Evolutionary conservation across 768 basidiomycete genomes (phyloP), one percentile per base, ranked within the genome.

Genomic region (Candolleomyces efflorescens): DNA sequence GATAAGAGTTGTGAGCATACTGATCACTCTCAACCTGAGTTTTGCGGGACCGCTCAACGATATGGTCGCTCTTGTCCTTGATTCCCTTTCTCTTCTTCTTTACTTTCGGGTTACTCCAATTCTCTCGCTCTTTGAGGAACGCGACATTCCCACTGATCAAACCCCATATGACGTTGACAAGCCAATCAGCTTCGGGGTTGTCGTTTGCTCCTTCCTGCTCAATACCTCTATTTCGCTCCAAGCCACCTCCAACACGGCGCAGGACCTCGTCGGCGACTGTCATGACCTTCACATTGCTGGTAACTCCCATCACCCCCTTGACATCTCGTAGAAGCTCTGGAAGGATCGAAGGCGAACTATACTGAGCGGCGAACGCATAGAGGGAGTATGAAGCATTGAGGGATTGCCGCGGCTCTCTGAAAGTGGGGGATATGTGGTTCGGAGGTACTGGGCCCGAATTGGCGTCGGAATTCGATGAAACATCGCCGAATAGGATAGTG

Each of bases 61-160:
- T 83, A 22, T 78, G 83, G 61, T 88, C 82, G 24, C 79, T 77
- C 58, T 78, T 85, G 45, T 62, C 63, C 53, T 67, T 74, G 15
- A 64, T 63, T 64, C 70, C 78, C 60, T 63, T 68, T 18, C 45
- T 53, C 60, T 79, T 86, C 59, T 79, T 86, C 47, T 63, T 64
- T 15, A 18, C 36, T 53, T 68, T 74, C 17, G 64, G 63, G 64
- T 71, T 78, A 59, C 63, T 68, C 24, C 72, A 73, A 51, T 73
- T 60, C 49, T 77, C 74, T 13, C 72, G 77, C 56, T 89, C 82
- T 65, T 88, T 84, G 37, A 96, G 77, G 72, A 98, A 98, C 46
- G 82, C 79, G 51, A 94, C 87, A 66, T 98, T 96, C 65, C 94
- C 93, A 60, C 82, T 93, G 70, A 98, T 84, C 38, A 99, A 78